Evolutionary conservation across 2,329 filamentous ascomycete genomes (phyloP), one percentile per base, ranked within the genome.

Genomic region (Bipolaris cookei): DNA sequence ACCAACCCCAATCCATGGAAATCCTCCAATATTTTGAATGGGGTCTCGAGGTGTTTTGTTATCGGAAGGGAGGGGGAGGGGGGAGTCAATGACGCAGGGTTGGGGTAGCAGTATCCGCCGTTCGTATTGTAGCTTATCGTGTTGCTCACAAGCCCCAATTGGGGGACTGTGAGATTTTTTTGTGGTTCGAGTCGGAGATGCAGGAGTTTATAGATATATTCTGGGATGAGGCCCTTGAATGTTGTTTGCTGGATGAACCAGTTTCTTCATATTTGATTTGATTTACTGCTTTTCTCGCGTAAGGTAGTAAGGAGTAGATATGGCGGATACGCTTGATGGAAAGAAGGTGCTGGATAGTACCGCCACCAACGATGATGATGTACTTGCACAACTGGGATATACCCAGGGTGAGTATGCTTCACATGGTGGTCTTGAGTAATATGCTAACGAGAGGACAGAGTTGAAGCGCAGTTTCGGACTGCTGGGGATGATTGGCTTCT

Each of bases 401-500:
- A 68, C 76, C 11, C 77, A 77, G 58, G 75, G 75, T 74, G 57
- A 23, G 59, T 25, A 37, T 37, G 3, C 3, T 7, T 10, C 11
- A 37, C 2, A 14, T 20, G 8, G 23, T 6, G 7, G n/a, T n/a
- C 23, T 3, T 11, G 8, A n/a, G 25, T 10, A 18, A 13, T n/a
- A 8, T 23, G 23, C 50, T 57, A 23, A 53, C 18, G 6, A 14
- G 11, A 2, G 11, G 39, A 2, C 51, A 83, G 83, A 86, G 69
- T 78, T 86, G 62, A 84, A 84, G 67, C 81, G 84, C 7, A 82
- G 78, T 7, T 86, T 86, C 62, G 77, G 81, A 8, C 69, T 85
- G 5, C 62, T 86, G 25, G 83, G 83, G 34, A 86, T 86, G 82
- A 78, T 86, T 32, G 84, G 83, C 1, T 86, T 87, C 72, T 81